These are phyloP conservation scores for Brassica juncea DNA, from an alignment of 345 rosid species.

Conservation along the genomic window DNA sequence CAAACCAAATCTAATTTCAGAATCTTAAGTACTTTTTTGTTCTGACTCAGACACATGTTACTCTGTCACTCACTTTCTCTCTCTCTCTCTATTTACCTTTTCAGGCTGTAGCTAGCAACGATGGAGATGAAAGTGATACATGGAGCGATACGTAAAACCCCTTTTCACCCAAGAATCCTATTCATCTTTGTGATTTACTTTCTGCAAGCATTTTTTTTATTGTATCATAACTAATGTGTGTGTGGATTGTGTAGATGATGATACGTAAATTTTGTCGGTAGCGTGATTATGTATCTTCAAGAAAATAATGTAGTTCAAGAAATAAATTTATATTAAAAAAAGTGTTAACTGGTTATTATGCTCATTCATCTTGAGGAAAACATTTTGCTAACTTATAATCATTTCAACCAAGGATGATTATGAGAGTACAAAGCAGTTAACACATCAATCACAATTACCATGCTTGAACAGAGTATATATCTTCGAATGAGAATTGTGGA, in stretches of 20 bases:
- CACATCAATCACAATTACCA: not conserved
- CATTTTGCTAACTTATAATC: not conserved
- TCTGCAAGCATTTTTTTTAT: constrained; percentile 12
- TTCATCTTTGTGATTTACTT: not conserved
- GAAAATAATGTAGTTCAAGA: constrained; percentile 20
- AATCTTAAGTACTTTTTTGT: constrained; percentile 2
- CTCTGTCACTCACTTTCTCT: not conserved
- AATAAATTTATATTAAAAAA: not conserved
- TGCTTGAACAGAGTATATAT: no score
- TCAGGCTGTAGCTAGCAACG: constrained; percentile 83
- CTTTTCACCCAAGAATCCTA: not conserved
- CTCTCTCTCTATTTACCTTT: constrained; percentile 23
- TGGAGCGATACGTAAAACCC: constrained; percentile 57
- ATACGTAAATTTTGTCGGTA: constrained; percentile 14
- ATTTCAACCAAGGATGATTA: not conserved
- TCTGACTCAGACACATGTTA: not conserved
- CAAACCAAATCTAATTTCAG: constrained; percentile 4
- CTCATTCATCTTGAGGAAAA: constrained; percentile 4
- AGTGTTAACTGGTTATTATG: not conserved
- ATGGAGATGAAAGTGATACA: constrained; percentile 74
- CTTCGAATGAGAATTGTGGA: no score
- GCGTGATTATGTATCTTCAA: constrained; percentile 23
- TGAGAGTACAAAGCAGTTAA: not conserved
- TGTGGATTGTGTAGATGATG: constrained; percentile 22
- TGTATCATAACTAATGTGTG: constrained; percentile 21